Evolutionary conservation across 2,329 filamentous ascomycete species (phyloP).

Genomic region (Cercospora sesami): DNA sequence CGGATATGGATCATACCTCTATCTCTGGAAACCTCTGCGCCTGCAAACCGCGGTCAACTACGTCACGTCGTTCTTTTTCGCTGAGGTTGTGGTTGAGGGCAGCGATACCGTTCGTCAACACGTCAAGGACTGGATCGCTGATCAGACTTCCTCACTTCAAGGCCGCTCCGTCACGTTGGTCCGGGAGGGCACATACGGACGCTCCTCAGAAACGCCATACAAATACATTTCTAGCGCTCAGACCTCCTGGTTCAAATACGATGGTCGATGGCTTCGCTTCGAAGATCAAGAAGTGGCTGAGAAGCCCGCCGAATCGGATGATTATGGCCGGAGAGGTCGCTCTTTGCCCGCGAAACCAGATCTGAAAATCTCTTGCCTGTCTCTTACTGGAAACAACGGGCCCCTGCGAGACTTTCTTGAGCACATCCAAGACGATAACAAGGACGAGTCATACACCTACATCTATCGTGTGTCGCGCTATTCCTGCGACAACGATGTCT

Average conservation of each 20-base stretch:
- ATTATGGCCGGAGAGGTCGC: neutral
- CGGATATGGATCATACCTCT: conserved; percentile 17
- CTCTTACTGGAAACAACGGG: conserved; percentile 32
- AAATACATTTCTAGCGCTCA: conserved; percentile 8
- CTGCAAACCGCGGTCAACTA: conserved; percentile 14
- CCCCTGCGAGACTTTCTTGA: conserved; percentile 44
- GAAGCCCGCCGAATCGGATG: neutral
- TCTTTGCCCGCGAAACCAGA: neutral
- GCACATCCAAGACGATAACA: conserved; percentile 47
- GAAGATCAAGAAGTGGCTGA: neutral
- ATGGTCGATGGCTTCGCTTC: conserved; percentile 7
- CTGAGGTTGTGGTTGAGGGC: conserved; percentile 33
- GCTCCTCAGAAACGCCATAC: neutral
- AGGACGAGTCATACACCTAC: conserved; percentile 25
- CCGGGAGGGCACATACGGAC: neutral
- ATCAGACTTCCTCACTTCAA: neutral
- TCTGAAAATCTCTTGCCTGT: conserved; percentile 27
- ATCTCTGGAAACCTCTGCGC: conserved; percentile 13
- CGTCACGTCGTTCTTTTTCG: conserved; percentile 42
- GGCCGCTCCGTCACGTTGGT: neutral
- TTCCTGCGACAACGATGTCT: conserved; percentile 30
- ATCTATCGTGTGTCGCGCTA: conserved; percentile 22
- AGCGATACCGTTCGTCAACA: conserved; percentile 43
- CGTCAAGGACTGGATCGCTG: conserved; percentile 44
- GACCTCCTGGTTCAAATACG: conserved; percentile 10